These are phyloP conservation scores for Phyllosticta capitalensis DNA, from an alignment of 2,329 filamentous ascomycete genomes.

Conservation along the genomic window DNA sequence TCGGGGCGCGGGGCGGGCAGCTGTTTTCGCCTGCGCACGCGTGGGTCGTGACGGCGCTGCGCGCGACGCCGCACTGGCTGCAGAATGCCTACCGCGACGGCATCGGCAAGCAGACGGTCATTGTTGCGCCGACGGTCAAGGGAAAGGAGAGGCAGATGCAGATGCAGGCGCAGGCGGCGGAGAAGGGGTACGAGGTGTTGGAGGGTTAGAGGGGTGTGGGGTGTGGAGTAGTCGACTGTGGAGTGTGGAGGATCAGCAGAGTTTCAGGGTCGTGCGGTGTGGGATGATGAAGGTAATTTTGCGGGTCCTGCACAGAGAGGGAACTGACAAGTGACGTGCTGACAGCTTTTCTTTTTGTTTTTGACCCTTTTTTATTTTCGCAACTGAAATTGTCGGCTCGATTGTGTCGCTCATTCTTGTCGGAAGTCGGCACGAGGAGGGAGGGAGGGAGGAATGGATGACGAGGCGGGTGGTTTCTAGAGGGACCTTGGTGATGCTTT, in stretches of 20 bases:
- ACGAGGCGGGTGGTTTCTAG: too few species aligned
- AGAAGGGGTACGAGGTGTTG: background rate
- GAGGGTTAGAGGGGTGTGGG: background rate
- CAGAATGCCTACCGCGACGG: conserved; percentile 16
- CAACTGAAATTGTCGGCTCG: too few species aligned
- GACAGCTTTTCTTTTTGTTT: too few species aligned
- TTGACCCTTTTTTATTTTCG: too few species aligned
- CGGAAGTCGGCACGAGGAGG: too few species aligned
- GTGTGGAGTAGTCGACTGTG: too few species aligned
- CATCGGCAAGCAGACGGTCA: background rate
- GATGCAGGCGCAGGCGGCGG: background rate
- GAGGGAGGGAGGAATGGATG: too few species aligned
- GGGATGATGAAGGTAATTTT: too few species aligned
- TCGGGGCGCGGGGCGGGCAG: conserved; percentile 18
- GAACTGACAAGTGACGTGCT: background rate
- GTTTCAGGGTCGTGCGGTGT: background rate
- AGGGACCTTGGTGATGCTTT: too few species aligned
- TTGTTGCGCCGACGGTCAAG: background rate
- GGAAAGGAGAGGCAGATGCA: background rate
- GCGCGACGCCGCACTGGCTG: conserved; percentile 19
- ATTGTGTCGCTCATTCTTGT: too few species aligned
- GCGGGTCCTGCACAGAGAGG: background rate
- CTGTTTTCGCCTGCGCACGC: conserved; percentile 16
- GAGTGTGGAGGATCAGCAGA: background rate
- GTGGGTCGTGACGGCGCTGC: conserved; percentile 13